Evolutionary conservation across 2,329 filamentous ascomycete species (phyloP).

Genomic region (Hypocrella siamensis): DNA sequence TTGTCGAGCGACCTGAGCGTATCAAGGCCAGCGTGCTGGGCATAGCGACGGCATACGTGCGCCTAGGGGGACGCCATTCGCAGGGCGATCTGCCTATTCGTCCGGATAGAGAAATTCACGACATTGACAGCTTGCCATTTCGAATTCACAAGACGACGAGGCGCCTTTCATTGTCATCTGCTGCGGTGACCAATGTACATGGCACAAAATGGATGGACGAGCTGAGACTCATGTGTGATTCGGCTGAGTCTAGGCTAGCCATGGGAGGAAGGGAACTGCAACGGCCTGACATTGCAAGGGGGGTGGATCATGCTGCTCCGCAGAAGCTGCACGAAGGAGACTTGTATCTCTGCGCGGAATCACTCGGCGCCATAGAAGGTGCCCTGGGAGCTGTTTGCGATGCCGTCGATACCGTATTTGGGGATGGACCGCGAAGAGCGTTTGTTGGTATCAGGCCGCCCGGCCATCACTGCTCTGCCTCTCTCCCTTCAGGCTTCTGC

Average conservation of each 20-base stretch:
- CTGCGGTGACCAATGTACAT: conserved; percentile 79
- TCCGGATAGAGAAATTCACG: conserved; percentile 39
- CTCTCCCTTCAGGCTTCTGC: conserved; percentile 87
- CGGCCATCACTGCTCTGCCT: conserved; percentile 85
- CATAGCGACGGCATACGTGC: conserved; percentile 74
- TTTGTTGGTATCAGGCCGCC: conserved; percentile 90
- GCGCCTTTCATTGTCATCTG: conserved; percentile 53
- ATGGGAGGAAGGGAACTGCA: conserved; percentile 63
- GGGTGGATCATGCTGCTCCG: conserved; percentile 25
- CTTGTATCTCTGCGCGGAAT: conserved; percentile 78
- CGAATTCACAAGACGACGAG: conserved; percentile 70
- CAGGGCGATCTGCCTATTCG: conserved; percentile 54
- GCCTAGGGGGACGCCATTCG: conserved; percentile 66
- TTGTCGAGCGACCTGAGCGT: conserved; percentile 87
- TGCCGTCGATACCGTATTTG: conserved; percentile 75
- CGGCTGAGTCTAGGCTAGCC: conserved; percentile 64
- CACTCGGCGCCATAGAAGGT: conserved; percentile 74
- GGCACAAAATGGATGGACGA: conserved; percentile 90
- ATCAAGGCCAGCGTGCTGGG: conserved; percentile 74
- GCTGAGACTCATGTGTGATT: conserved; percentile 67
- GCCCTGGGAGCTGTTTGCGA: conserved; percentile 88
- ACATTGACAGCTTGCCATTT: conserved; percentile 54
- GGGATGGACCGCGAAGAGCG: conserved; percentile 49
- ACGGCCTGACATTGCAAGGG: conserved; percentile 46
- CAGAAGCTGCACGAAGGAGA: conserved; percentile 71